phyloP scores from a whole-genome alignment of 352 stramenopile genomes.

The Phytophthora pseudosyringae region DNA sequence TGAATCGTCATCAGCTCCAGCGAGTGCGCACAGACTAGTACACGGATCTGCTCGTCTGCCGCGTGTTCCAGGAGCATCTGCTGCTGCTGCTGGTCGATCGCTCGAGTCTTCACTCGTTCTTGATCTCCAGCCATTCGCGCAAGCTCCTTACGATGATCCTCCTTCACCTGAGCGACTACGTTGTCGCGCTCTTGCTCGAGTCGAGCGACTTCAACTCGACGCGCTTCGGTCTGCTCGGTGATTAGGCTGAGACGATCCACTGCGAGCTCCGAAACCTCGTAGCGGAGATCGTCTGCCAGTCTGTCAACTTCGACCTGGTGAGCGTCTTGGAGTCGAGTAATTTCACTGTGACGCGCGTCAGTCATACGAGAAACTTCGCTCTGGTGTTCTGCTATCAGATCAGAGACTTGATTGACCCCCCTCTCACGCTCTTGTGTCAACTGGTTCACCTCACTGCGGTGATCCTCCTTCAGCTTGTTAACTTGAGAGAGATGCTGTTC shows the following conservation, averaged over 20 bases:
- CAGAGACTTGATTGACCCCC: background rate
- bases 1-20: slow-evolving; percentile 27
- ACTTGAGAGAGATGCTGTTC: slow-evolving; percentile 12
- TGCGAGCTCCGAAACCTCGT: slow-evolving; percentile 13
- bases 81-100: background rate
- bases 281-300: slow-evolving; percentile 2
- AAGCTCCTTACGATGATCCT: slow-evolving; percentile 7
- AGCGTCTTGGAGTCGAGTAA: background rate
- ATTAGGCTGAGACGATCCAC: slow-evolving; percentile 9
- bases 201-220: slow-evolving; percentile 4
- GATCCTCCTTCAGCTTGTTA: slow-evolving; percentile 12
- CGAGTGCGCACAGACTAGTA: slow-evolving; percentile 15
- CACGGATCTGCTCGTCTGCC: slow-evolving; percentile 26
- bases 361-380: slow-evolving; percentile 12
- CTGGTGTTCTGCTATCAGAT: slow-evolving; percentile 10
- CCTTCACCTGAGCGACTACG: background rate
- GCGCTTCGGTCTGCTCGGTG: slow-evolving; percentile 13
- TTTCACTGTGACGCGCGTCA: slow-evolving; percentile 5
- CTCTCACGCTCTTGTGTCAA: background rate
- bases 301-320: slow-evolving; percentile 11
- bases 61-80: slow-evolving; percentile 6
- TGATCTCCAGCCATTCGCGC: background rate
- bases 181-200: background rate
- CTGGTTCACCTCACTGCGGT: background rate
- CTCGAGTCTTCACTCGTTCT: too few species aligned